Evolutionary conservation across 1,284 basidiomycete genomes (phyloP).

Genomic region (Puccinia polysora): DNA sequence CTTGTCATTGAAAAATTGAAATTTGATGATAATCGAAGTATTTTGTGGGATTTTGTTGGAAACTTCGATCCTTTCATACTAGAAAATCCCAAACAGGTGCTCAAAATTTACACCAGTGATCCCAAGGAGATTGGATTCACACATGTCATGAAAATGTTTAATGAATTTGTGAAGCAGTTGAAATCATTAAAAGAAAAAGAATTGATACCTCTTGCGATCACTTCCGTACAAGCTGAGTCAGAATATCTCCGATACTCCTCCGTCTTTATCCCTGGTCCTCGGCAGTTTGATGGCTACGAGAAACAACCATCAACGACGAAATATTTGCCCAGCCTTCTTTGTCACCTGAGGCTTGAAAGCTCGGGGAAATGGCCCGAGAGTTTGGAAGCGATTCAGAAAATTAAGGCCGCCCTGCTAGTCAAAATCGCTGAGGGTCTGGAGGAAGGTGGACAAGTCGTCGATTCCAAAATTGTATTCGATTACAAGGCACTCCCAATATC

Average conservation of each 20-base stretch:
- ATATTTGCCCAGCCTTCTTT: slow-evolving; percentile 66
- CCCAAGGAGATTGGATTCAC: slow-evolving; percentile 60
- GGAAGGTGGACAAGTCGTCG: slow-evolving; percentile 56
- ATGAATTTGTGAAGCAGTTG: slow-evolving; percentile 69
- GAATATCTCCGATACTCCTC: slow-evolving; percentile 76
- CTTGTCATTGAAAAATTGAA: slow-evolving; percentile 71
- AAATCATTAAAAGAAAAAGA: slow-evolving; percentile 61
- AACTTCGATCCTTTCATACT: slow-evolving; percentile 66
- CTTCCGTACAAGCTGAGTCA: slow-evolving; percentile 67
- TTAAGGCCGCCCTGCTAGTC: slow-evolving; percentile 81
- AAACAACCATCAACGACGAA: slow-evolving; percentile 59
- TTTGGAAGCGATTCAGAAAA: slow-evolving; percentile 82
- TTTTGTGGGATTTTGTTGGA: slow-evolving; percentile 59
- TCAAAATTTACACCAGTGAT: slow-evolving; percentile 52
- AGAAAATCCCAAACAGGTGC: slow-evolving; percentile 48
- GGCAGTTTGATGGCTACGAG: slow-evolving; percentile 48
- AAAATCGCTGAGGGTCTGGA: slow-evolving; percentile 60
- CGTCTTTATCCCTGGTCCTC: slow-evolving; percentile 66
- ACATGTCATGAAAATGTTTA: slow-evolving; percentile 72
- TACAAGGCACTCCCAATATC: slow-evolving; percentile 60
- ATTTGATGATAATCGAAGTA: slow-evolving; percentile 56
- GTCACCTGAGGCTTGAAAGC: slow-evolving; percentile 80
- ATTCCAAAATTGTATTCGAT: slow-evolving; percentile 55
- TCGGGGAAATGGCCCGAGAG: slow-evolving; percentile 95
- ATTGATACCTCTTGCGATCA: slow-evolving; percentile 71